Base-by-base conservation (phyloP, 352 stramenopile species). In the Phytopythium cucurbitacearum region DNA sequence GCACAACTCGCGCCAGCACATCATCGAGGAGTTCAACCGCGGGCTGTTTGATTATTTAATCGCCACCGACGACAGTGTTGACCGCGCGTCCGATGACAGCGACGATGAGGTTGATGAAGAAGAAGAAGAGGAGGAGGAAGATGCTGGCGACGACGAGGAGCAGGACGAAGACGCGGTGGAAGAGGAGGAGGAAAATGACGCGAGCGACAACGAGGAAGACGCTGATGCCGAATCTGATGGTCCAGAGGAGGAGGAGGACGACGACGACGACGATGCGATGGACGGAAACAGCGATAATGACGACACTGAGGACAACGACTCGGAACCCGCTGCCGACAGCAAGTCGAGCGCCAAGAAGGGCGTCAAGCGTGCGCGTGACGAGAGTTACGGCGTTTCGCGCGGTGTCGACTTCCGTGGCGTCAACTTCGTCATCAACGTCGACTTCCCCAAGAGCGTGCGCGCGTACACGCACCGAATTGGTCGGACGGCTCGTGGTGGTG, bases 41-140 rank as follows among this genome's bases (percentile, higher is more conserved):
- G 97, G 97, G 3, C 87, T 99, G 34, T 99, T 99, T 69, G 97
- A 99, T 61, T 99, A 98, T 70, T 70, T 99, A 10, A 99, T 99
- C 61, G 97, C 97, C 6, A 99, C 97, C 7, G 97, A 99, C 63
- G 94, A 98, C 63, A 97, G 90, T 56, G 86, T 99, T 7, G 93
- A 98, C 73, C 84, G 80, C 34, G 80, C 89, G 33, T 64, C 73
- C n/a, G 69, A 65, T 39, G 74, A 80, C 21, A 72, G 73, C 12
- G 71, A 82, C 13, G 72, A 85, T 16, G 70, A 87, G 11, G 81
- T 88, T 10, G 76, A 92, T 3, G 76, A 91, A 5, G 77, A 76
- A 10, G 81, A 92, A 0, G 70, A 89, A 0, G 78, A 87, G 0
- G 73, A 89, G 2, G 81, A 90, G 1, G 68, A 79, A 3, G 69